Base-by-base conservation (phyloP, 805 yeast genomes). In the Yarrowia sp. region DNA sequence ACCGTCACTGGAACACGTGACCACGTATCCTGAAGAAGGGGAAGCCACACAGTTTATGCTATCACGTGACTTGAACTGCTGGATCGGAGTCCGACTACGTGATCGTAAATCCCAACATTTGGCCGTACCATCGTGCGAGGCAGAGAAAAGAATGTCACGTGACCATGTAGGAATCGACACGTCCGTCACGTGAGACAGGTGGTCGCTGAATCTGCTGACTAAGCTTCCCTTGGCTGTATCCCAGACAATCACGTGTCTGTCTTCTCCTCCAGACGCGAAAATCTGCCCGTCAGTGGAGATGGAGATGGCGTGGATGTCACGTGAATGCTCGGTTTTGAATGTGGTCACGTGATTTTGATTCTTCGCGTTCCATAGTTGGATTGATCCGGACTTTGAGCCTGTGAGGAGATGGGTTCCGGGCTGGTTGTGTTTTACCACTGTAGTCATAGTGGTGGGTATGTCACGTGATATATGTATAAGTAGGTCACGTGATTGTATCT, bases 1-100 rank as follows among this genome's bases (percentile, higher is more conserved):
- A 5, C 78, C 77, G 50, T 75, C 78, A 4, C 72, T 71, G 4
- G 75, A 71, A 47, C 75, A 76, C 13, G 78, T 67, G 18, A 72
- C 44, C 17, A 74, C 68, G 36, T 66, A 63, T 22, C 61, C 61
- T 4, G 44, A 41, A 28, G 50, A 50, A 4, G 64, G 67, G 2
- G 64, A 44, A 9, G 42, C 65, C 8, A 75, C 71, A 9, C 67
- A 50, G 9, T 74, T 66, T 1, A 75, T 69, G n/a, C 75, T 69
- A 60, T 77, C 82, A 39, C 66, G 65, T 60, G 77, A 73, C 10
- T 76, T 64, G 18, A 77, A 73, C 14, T 69, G 65, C 67, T 79
- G 82, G 0, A 78, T 67, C 1, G 82, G 81, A 18, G 65, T 71
- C 32, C 47, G 47, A 1, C 66, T 47, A 1, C 65, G 33, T 3